Base-by-base conservation (phyloP, 1,284 basidiomycete species). In the Tylopilus orsonianus region DNA sequence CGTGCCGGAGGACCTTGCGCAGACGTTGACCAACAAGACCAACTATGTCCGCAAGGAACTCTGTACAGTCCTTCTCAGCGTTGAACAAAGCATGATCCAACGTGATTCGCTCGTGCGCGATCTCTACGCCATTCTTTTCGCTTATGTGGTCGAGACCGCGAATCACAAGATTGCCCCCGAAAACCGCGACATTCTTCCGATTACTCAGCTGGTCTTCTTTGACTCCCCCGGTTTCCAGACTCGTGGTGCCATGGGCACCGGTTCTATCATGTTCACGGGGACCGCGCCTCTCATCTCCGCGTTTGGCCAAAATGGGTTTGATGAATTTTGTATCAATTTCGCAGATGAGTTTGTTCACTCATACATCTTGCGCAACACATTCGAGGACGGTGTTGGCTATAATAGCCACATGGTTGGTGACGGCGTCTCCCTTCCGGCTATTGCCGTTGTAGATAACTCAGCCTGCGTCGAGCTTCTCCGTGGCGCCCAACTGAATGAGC, bases 241-340 rank as follows among this genome's bases (percentile, higher is more conserved):
- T 13, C 81, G n/a, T n/a, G n/a, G n/a, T n/a, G n/a, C n/a, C n/a
- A n/a, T n/a, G n/a, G n/a, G n/a, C n/a, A n/a, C n/a, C n/a, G n/a
- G n/a, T n/a, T n/a, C n/a, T n/a, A n/a, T n/a, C n/a, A n/a, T n/a
- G n/a, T n/a, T n/a, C n/a, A n/a, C n/a, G n/a, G n/a, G n/a, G n/a
- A n/a, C n/a, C n/a, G n/a, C n/a, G n/a, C n/a, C n/a, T n/a, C n/a
- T n/a, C n/a, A n/a, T n/a, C n/a, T n/a, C n/a, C n/a, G n/a, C n/a
- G n/a, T n/a, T n/a, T n/a, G n/a, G n/a, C n/a, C n/a, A n/a, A n/a
- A n/a, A n/a, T n/a, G n/a, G n/a, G n/a, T n/a, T 99, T 32, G 95
- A 98, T 60, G 93, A 97, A 58, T 94, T 99, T 70, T 93, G 89
- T 67, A 79, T 98, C 76, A 99, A 99, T 71, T 94, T 92, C 61